Evolutionary conservation across 805 yeast genomes (phyloP).

Genomic region (Saturnispora silvae): DNA sequence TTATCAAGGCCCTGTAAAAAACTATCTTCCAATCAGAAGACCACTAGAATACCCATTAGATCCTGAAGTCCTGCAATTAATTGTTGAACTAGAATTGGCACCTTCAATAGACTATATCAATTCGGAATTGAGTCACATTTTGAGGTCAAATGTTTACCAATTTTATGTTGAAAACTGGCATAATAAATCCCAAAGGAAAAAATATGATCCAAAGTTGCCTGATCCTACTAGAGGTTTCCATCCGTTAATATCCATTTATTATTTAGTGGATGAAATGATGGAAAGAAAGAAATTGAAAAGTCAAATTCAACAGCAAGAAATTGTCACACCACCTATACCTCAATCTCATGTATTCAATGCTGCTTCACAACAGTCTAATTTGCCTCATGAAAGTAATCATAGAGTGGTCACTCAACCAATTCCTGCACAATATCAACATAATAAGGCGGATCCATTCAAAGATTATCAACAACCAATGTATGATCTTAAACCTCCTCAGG

Average conservation of each 20-base stretch:
- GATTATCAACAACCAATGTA: slow-evolving; percentile 25
- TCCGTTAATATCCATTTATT: slow-evolving; percentile 81
- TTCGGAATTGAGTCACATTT: slow-evolving; percentile 43
- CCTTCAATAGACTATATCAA: slow-evolving; percentile 42
- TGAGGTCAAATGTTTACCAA: slow-evolving; percentile 58
- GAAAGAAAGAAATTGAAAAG: slow-evolving; percentile 39
- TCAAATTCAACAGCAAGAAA: slow-evolving; percentile 38
- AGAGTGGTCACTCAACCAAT: slow-evolving; percentile 21
- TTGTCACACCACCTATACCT: slow-evolving; percentile 8
- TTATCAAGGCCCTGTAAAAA: slow-evolving; percentile 60
- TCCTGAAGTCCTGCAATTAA: slow-evolving; percentile 55
- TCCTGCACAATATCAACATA: slow-evolving; percentile 15
- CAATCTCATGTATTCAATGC: slow-evolving; percentile 11
- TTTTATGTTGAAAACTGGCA: slow-evolving; percentile 56
- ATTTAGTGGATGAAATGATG: slow-evolving; percentile 74
- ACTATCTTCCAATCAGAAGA: slow-evolving; percentile 63
- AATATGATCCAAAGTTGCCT: slow-evolving; percentile 26
- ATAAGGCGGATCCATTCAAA: slow-evolving; percentile 5
- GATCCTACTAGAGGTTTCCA: slow-evolving; percentile 85
- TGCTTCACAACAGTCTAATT: slow-evolving; percentile 10
- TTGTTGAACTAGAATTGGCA: slow-evolving; percentile 73
- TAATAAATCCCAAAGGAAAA: slow-evolving; percentile 24
- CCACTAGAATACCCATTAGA: slow-evolving; percentile 70
- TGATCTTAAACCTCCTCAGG: slow-evolving; percentile 16
- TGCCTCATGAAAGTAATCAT: slow-evolving; percentile 12